These are phyloP conservation scores for Phytophthora kernoviae DNA, from an alignment of 352 stramenopile genomes.

Conservation along the genomic window DNA sequence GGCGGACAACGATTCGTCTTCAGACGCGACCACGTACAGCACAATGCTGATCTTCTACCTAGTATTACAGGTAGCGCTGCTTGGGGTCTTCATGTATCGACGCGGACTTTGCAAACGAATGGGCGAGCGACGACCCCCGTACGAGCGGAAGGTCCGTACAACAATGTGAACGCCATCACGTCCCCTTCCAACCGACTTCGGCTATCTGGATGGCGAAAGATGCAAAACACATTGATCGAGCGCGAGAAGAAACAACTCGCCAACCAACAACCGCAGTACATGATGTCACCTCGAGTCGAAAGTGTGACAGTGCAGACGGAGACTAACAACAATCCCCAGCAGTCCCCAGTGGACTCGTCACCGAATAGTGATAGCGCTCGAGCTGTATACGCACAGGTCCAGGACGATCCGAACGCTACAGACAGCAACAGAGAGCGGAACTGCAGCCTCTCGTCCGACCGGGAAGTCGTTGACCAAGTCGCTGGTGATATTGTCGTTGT, in stretches of 20 bases:
- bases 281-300: constrained; percentile 25
- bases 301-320: constrained; percentile 3
- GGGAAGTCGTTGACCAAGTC: constrained; percentile 10
- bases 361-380: constrained; percentile 16
- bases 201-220: constrained; percentile 63
- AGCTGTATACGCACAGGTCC: constrained; percentile 21
- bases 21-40: constrained; percentile 42
- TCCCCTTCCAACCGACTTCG: constrained; percentile 69
- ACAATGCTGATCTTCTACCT: constrained; percentile 74
- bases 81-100: constrained; percentile 66
- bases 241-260: constrained; percentile 56
- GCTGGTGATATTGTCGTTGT: constrained; percentile 19
- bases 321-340: constrained; percentile 1
- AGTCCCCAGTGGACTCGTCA: constrained; percentile 6
- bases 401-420: constrained; percentile 6
- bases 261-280: constrained; percentile 28
- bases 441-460: constrained; percentile 1
- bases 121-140: constrained; percentile 16
- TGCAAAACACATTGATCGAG: constrained; percentile 62
- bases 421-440: constrained; percentile 7
- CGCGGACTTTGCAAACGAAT: constrained; percentile 44
- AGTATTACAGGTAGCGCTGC: constrained; percentile 62
- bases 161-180: constrained; percentile 71
- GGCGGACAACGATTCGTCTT: constrained; percentile 10
- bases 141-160: constrained; percentile 59